A percentile compares a stretch with the other conserved stretches of the same genome.
Conservation (phyloP, 2,329 filamentous ascomycete genomes). For the Penicillium concentricum region DNA sequence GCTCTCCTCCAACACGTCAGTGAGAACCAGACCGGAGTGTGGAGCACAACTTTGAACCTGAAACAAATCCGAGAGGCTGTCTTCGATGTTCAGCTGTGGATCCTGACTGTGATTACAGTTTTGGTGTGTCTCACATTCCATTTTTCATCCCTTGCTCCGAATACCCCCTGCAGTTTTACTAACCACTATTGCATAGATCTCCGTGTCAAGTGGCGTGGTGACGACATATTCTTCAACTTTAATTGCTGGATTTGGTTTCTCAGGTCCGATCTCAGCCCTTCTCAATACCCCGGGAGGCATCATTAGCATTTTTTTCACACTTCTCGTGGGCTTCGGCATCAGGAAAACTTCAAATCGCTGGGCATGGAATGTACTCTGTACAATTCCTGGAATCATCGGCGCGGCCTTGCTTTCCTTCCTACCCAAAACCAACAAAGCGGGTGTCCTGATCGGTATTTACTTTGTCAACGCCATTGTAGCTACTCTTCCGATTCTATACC, state of each 20-base stretch:
- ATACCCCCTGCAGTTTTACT: not conserved
- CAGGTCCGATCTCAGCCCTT: slow-evolving; percentile 44
- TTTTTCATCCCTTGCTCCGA: not conserved
- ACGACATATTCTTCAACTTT: slow-evolving; percentile 49
- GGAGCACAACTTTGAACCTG: slow-evolving; percentile 50
- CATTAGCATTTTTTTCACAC: slow-evolving; percentile 42
- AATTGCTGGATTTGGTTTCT: slow-evolving; percentile 43
- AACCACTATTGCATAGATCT: slow-evolving; percentile 30
- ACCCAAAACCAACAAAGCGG: slow-evolving; percentile 40
- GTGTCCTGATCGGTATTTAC: slow-evolving; percentile 47
- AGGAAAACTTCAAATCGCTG: slow-evolving; percentile 43
- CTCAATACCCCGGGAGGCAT: slow-evolving; percentile 47
- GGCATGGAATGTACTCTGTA: slow-evolving; percentile 43
- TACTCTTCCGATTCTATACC: slow-evolving; percentile 46
- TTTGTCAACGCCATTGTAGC: slow-evolving; percentile 47
- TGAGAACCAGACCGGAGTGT: slow-evolving; percentile 52
- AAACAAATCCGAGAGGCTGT: slow-evolving; percentile 50
- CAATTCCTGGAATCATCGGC: slow-evolving; percentile 50
- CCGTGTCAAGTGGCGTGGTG: slow-evolving; percentile 47
- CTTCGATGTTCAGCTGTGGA: slow-evolving; percentile 47
- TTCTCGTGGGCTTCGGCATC: slow-evolving; percentile 43
- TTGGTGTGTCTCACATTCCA: slow-evolving; percentile 7
- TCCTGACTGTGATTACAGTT: slow-evolving; percentile 36
- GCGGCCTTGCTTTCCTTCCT: slow-evolving; percentile 41
- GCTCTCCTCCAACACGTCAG: slow-evolving; percentile 44